Evolutionary conservation across 139 green algal species (phyloP).

Genomic region (Parachlorella kessleri): DNA sequence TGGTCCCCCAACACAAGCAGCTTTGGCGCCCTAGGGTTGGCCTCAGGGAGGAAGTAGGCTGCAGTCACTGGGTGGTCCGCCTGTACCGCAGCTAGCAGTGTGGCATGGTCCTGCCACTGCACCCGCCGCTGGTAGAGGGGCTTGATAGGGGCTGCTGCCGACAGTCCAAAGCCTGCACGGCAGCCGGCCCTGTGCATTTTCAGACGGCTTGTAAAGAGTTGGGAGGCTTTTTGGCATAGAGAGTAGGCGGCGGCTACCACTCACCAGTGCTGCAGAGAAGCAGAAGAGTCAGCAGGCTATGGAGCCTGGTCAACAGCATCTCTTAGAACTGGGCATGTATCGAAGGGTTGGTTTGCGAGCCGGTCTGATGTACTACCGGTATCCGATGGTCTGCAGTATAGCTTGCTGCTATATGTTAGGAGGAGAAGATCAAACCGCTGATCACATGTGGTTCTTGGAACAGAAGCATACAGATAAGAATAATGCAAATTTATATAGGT

Average conservation of each 20-base stretch:
- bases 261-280: neutral
- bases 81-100: neutral
- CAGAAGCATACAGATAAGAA: too few species aligned
- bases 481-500: too few species aligned
- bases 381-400: too few species aligned
- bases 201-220: neutral
- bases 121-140: neutral
- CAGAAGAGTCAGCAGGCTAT: neutral
- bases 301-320: too few species aligned
- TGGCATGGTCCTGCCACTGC: neutral
- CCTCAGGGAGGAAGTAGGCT: neutral
- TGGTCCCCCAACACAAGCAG: constrained; percentile 3
- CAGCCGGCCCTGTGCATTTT: neutral
- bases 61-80: neutral
- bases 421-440: too few species aligned
- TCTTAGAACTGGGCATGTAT: too few species aligned
- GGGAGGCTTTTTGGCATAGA: too few species aligned
- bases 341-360: too few species aligned
- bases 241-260: too few species aligned
- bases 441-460: too few species aligned
- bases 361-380: too few species aligned
- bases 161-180: neutral
- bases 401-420: too few species aligned
- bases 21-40: neutral
- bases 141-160: neutral